Conservation (phyloP, 1,284 basidiomycete species). For the Ustilago shanxiensis region DNA sequence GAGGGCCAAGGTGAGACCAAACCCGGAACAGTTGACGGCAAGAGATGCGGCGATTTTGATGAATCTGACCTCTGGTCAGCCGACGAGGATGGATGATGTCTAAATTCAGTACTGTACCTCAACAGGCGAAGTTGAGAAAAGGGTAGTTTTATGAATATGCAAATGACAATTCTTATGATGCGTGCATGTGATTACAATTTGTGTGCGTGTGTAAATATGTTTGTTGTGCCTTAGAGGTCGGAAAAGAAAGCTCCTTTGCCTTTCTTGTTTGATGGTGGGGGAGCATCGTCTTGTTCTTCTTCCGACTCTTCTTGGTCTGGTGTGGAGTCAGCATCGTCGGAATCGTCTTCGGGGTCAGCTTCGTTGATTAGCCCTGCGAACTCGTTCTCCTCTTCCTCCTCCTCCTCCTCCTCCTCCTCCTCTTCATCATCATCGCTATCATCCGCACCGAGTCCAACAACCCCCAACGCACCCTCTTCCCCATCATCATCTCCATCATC, state of each 20-base stretch:
- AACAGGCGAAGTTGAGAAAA: not conserved
- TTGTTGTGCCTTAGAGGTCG: no score
- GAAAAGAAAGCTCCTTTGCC: constrained; percentile 5
- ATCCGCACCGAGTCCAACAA: constrained; percentile 15
- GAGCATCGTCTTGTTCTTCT: constrained; percentile 8
- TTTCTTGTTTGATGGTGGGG: constrained; percentile 2
- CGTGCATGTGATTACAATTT: not conserved
- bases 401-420: constrained; percentile 21
- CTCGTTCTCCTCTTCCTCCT: constrained; percentile 27
- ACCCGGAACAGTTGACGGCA: constrained; percentile 87
- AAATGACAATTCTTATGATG: not conserved
- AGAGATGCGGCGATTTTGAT: constrained; percentile 71
- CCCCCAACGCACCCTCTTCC: constrained; percentile 18
- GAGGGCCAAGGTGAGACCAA: constrained; percentile 85
- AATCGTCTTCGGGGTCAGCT: not conserved
- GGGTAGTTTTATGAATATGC: no score
- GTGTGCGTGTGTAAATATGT: not conserved
- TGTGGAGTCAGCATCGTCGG: no score
- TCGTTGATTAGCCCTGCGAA: constrained; percentile 7
- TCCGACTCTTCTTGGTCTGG: constrained; percentile 20
- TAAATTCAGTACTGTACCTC: not conserved
- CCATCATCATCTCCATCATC: constrained; percentile 40
- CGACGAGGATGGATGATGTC: constrained; percentile 29
- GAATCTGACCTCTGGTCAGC: constrained; percentile 44
- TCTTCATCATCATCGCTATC: constrained; percentile 35